These are phyloP conservation scores for Hypoxylon sp. DNA, from an alignment of 2,329 filamentous ascomycete species.

Conservation along the genomic window DNA sequence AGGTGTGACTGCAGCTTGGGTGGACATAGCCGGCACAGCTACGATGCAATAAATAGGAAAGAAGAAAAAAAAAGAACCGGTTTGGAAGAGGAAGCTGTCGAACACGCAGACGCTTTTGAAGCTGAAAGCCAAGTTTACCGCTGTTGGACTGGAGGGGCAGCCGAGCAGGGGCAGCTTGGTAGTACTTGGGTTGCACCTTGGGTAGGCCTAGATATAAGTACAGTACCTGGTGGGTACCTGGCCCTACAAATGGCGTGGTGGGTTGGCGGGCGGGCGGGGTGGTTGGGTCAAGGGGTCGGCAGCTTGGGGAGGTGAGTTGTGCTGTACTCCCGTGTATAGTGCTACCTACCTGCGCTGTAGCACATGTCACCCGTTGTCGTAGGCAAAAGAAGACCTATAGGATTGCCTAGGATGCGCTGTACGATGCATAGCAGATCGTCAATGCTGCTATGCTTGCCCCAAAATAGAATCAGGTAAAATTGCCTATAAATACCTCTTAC, in stretches of 20 bases:
- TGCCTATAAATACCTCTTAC: not conserved
- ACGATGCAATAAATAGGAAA: slow-evolving; percentile 1
- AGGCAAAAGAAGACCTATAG: not conserved
- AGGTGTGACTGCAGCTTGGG: too few species aligned
- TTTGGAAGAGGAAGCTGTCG: slow-evolving; percentile 17
- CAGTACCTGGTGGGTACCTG: not conserved
- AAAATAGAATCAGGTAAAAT: not conserved
- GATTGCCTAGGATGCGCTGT: not conserved
- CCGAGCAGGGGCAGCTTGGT: too few species aligned
- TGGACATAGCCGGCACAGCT: not conserved
- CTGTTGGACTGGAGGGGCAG: slow-evolving; percentile 21
- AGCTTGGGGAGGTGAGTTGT: too few species aligned
- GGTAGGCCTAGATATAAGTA: not conserved
- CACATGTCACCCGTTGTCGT: too few species aligned
- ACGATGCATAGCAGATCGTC: too few species aligned
- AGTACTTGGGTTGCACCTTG: too few species aligned
- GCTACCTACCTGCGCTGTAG: too few species aligned
- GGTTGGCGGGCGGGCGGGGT: too few species aligned
- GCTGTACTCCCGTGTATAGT: too few species aligned
- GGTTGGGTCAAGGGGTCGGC: too few species aligned
- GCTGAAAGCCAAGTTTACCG: slow-evolving; percentile 26
- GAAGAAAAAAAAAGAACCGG: not conserved
- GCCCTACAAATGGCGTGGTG: too few species aligned
- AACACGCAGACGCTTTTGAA: slow-evolving; percentile 22
- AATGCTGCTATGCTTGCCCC: too few species aligned